Percentiles rank a stretch among this genome's conserved stretches.
Conservation (phyloP, 805 yeast species). For the Sugiyamaella americana region DNA sequence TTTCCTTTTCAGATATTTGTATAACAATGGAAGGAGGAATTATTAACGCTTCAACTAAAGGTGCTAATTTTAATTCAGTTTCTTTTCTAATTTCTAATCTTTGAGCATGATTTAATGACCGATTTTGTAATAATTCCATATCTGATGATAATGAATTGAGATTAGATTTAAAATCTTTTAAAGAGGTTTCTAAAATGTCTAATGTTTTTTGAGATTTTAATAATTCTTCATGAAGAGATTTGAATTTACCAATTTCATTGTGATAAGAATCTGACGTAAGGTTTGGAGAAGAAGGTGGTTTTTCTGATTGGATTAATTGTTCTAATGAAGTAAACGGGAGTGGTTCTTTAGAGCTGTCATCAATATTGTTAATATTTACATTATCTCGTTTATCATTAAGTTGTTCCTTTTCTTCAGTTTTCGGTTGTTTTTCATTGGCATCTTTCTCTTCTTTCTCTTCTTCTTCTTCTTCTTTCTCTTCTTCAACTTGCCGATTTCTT, state of each 20-base stretch:
- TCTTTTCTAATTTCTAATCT: conserved; percentile 44
- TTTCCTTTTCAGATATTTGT: conserved; percentile 51
- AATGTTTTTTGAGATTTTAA: conserved; percentile 22
- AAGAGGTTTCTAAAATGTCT: conserved; percentile 47
- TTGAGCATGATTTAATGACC: conserved; percentile 44
- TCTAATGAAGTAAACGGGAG: background rate
- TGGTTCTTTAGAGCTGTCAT: background rate
- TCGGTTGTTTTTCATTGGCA: background rate
- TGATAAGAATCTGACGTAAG: background rate
- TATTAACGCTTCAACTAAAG: conserved; percentile 67
- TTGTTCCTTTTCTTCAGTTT: background rate
- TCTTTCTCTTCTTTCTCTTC: background rate
- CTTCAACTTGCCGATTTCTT: background rate
- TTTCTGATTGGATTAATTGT: background rate
- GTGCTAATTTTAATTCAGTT: conserved; percentile 53
- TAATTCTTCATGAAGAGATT: conserved; percentile 19
- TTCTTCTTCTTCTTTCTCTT: background rate
- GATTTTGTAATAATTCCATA: conserved; percentile 52
- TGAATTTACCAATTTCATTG: conserved; percentile 13
- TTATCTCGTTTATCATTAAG: too few relatives aligned
- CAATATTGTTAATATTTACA: too few relatives aligned
- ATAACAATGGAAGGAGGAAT: conserved; percentile 67
- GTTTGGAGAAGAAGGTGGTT: background rate
- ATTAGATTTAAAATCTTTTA: conserved; percentile 52
- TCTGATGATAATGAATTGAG: conserved; percentile 52